Evolutionary conservation across 164 flowering plant genomes (phyloP).

Genomic region (Vitis rupestris): DNA sequence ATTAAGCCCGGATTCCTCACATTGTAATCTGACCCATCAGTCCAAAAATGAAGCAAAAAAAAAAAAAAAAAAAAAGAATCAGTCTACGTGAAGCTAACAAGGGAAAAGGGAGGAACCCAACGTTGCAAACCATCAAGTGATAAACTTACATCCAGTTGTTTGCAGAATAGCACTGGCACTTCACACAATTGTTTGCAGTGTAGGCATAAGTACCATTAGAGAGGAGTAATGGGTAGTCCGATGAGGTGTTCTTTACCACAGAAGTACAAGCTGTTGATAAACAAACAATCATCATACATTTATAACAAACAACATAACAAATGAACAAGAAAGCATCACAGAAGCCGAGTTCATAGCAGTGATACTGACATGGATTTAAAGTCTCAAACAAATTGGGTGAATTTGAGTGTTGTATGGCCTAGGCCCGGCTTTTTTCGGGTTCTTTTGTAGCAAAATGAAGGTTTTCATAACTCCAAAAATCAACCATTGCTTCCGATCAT

Average conservation of each 20-base stretch:
- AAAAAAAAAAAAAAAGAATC: not conserved
- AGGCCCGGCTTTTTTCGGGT: too few species aligned
- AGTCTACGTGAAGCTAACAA: not conserved
- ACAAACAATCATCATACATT: too few species aligned
- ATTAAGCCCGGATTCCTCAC: slow-evolving; percentile 38
- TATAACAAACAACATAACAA: too few species aligned
- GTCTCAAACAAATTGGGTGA: too few species aligned
- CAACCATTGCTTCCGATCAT: too few species aligned
- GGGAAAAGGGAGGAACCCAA: not conserved
- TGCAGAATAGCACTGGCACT: slow-evolving; percentile 50
- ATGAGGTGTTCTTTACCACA: slow-evolving; percentile 30
- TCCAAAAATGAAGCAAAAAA: not conserved
- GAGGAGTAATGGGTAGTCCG: slow-evolving; percentile 49
- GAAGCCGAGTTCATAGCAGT: too few species aligned
- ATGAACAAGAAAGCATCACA: too few species aligned
- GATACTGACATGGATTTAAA: too few species aligned
- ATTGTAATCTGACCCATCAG: slow-evolving; percentile 46
- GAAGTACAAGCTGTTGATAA: slow-evolving; percentile 54
- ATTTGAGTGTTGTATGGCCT: too few species aligned
- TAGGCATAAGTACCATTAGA: slow-evolving; percentile 50
- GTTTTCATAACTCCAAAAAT: too few species aligned
- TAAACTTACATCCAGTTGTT: slow-evolving; percentile 49
- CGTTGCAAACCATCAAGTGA: not conserved
- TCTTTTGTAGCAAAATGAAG: too few species aligned
- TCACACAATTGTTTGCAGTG: slow-evolving; percentile 65